phyloP scores from a whole-genome alignment of 768 basidiomycete genomes.

The Panaeolus cyanescens region DNA sequence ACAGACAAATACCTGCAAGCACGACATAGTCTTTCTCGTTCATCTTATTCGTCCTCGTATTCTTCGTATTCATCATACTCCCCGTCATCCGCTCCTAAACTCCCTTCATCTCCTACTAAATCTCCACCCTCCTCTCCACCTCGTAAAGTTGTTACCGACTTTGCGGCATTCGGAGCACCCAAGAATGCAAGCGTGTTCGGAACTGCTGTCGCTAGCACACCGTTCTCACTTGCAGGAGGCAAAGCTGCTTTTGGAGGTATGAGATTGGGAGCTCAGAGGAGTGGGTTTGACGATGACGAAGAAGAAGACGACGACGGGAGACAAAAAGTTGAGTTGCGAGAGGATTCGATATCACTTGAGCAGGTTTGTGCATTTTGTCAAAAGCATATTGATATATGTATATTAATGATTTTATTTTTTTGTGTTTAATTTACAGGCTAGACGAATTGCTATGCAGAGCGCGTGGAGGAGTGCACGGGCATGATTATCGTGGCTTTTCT shows the following conservation, averaged over 20 bases:
- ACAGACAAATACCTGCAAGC: slow-evolving; percentile 93
- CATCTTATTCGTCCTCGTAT: slow-evolving; percentile 55
- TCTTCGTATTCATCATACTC: slow-evolving; percentile 52
- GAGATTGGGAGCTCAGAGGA: slow-evolving; percentile 40
- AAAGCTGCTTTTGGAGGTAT: slow-evolving; percentile 87
- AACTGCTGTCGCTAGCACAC: slow-evolving; percentile 79
- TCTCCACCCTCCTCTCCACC: slow-evolving; percentile 62
- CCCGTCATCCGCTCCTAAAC: slow-evolving; percentile 41
- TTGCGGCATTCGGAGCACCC: slow-evolving; percentile 82
- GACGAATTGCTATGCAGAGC: slow-evolving; percentile 86
- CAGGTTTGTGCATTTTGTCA: slow-evolving; percentile 57
- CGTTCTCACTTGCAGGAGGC: slow-evolving; percentile 76
- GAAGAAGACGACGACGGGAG: slow-evolving; percentile 67
- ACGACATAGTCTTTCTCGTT: slow-evolving; percentile 58
- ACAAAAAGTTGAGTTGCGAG: slow-evolving; percentile 76
- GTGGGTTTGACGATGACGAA: slow-evolving; percentile 61
- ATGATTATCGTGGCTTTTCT: no score
- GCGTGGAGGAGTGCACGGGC: slow-evolving; percentile 78
- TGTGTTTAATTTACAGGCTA: slow-evolving; percentile 53
- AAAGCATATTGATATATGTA: neutral
- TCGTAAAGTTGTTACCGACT: slow-evolving; percentile 87
- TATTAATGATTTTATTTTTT: slow-evolving; percentile 9
- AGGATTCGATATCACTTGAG: slow-evolving; percentile 89
- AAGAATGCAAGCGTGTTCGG: slow-evolving; percentile 78
- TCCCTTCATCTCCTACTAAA: slow-evolving; percentile 45